phyloP scores from a whole-genome alignment of 305 asterid species.

The Fraxinus sp. region DNA sequence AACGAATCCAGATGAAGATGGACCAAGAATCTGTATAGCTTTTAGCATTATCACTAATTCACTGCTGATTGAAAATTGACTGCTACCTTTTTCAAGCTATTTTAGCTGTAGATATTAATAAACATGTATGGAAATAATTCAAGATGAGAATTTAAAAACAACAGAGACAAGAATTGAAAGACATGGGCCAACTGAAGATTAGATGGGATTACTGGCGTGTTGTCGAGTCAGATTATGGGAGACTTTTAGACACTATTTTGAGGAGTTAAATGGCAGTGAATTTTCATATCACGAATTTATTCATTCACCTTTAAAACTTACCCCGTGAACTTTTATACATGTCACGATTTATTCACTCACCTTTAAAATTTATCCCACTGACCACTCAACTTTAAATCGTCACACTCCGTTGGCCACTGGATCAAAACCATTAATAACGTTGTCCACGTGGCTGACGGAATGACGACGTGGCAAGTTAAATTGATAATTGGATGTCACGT shows the following conservation, averaged over 20 bases:
- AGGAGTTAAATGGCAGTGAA: too few relatives aligned
- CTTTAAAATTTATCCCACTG: too few relatives aligned
- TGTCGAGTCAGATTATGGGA: neutral
- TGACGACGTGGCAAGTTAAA: too few relatives aligned
- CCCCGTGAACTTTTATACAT: too few relatives aligned
- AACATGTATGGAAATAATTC: conserved; percentile 15
- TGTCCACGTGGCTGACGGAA: too few relatives aligned
- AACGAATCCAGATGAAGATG: conserved; percentile 52
- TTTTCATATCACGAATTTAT: too few relatives aligned
- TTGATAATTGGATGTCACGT: too few relatives aligned
- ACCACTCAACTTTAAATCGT: too few relatives aligned
- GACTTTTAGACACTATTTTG: neutral
- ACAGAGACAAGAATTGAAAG: neutral
- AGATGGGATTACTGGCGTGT: conserved; percentile 6
- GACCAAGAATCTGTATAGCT: conserved; percentile 71
- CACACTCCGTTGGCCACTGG: too few relatives aligned
- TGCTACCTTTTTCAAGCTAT: conserved; percentile 15
- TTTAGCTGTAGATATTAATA: conserved; percentile 2
- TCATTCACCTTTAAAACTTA: too few relatives aligned
- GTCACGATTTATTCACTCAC: too few relatives aligned
- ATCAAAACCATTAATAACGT: too few relatives aligned
- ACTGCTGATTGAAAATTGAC: neutral
- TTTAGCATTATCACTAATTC: conserved; percentile 49
- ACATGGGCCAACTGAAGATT: conserved; percentile 21
- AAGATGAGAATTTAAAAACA: conserved; percentile 13